These are phyloP conservation scores for Neurospora sp. DNA, from an alignment of 2,329 filamentous ascomycete species.

Conservation along the genomic window DNA sequence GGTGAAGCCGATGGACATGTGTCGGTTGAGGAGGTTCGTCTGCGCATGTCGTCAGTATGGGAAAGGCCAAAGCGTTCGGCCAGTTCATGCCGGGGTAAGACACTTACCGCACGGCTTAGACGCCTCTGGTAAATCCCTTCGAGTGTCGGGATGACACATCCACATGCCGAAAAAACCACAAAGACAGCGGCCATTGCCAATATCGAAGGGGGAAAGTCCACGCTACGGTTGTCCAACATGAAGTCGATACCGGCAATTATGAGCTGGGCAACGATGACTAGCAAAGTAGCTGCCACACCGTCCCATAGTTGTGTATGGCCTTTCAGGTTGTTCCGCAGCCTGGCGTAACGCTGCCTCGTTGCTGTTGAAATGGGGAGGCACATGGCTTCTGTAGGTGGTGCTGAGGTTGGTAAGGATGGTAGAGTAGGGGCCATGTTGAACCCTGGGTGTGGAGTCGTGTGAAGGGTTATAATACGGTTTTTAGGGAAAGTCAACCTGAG, in stretches of 20 bases:
- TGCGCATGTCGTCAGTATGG: conserved; percentile 17
- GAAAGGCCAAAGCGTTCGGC: neutral
- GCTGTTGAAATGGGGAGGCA: neutral
- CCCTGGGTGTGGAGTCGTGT: neutral
- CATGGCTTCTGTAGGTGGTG: neutral
- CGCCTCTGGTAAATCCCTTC: conserved; percentile 19
- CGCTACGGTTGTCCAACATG: conserved; percentile 21
- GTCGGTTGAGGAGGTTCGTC: conserved; percentile 40
- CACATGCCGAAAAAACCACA: conserved; percentile 16
- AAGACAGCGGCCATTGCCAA: conserved; percentile 36
- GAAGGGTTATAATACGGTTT: neutral
- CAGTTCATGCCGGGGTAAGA: neutral
- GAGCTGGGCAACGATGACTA: conserved; percentile 34
- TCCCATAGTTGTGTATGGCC: conserved; percentile 6
- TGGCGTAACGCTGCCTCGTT: neutral
- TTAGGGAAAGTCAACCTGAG: neutral
- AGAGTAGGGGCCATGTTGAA: neutral
- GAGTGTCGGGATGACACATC: conserved; percentile 12
- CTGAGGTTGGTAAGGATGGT: neutral
- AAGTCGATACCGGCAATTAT: conserved; percentile 34
- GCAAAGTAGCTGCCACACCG: conserved; percentile 24
- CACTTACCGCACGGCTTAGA: conserved; percentile 17
- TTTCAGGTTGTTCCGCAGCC: neutral
- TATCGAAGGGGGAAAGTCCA: conserved; percentile 39
- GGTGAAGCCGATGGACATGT: conserved; percentile 41